Evolutionary conservation across 176 grass and related monocot species (phyloP), one percentile per base, ranked within the genome.

Genomic region (Pontederia paniculata): DNA sequence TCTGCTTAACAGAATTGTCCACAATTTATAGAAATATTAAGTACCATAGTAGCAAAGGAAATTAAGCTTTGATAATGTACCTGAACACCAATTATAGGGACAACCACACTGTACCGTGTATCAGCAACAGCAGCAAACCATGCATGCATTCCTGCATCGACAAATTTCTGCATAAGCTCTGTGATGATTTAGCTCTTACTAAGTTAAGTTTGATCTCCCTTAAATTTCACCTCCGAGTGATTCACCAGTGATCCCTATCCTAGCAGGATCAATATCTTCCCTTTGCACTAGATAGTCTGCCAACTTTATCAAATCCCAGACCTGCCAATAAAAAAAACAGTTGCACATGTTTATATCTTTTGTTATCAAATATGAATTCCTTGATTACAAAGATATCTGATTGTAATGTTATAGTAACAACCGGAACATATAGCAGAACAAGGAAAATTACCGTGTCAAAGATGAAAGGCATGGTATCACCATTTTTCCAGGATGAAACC

Each of bases 61-160:
- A 51, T 55, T 60, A 53, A 18, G 10, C 15, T 37, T 17, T 11
- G 57, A 16, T 37, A 54, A 17, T 49, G 54, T 54, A 96, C 86
- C 91, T 96, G 91, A 84, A 89, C 48, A 55, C 91, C 91, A 56
- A 89, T 87, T 76, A 96, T 81, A 66, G 91, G 91, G 73, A 87
- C 86, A 71, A 77, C 50, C 53, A 89, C 86, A 68, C 70, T 73
- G 50, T 84, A 96, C 9, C 68, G 74, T 43, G 71, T 70, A 69
- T 96, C 91, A 13, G 56, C 74, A 71, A 76, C 74, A 57, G 86
- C 83, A 72, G 91, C 82, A 87, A 84, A 84, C 91, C 91, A 97
- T 59, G 91, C 80, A 50, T 97, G 91, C 91, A 97, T 97, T 67
- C 91, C 91, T 90, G 54, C 48, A 79, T 49, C 54, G 45, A 72